These are phyloP conservation scores for Phytopythium ostracodes DNA, from an alignment of 352 stramenopile genomes.

Conservation along the genomic window DNA sequence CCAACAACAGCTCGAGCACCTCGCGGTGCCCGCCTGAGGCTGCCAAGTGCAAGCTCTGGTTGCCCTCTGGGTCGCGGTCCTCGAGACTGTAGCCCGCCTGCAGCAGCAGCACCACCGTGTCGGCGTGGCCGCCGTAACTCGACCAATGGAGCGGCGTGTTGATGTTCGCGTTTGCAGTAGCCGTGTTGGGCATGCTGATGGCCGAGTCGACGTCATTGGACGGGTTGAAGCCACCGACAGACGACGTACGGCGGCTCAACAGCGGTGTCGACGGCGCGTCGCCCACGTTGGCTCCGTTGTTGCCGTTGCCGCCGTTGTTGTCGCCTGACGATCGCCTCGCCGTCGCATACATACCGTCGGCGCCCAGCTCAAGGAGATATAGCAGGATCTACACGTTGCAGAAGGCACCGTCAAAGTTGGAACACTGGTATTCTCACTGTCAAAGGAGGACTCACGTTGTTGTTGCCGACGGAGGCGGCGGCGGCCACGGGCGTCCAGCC, in stretches of 20 bases:
- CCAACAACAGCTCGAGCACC: slow-evolving; percentile 67
- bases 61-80: slow-evolving; percentile 63
- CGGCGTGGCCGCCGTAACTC: slow-evolving; percentile 75
- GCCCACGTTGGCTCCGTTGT: background rate
- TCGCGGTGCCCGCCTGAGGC: slow-evolving; percentile 63
- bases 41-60: slow-evolving; percentile 68
- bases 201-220: background rate
- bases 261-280: slow-evolving; percentile 2
- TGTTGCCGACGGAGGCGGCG: slow-evolving; percentile 58
- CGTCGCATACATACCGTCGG: slow-evolving; percentile 71
- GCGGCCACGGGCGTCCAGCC: slow-evolving; percentile 68
- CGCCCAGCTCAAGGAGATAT: slow-evolving; percentile 68
- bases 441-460: slow-evolving; percentile 31
- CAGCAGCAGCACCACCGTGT: slow-evolving; percentile 65
- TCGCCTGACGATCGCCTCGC: slow-evolving; percentile 1
- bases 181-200: background rate
- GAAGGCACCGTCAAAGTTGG: background rate
- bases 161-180: slow-evolving; percentile 4
- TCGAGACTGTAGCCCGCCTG: slow-evolving; percentile 63
- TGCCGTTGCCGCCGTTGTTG: background rate
- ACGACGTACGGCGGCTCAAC: background rate
- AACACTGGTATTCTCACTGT: background rate
- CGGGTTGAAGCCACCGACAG: background rate
- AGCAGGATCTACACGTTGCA: slow-evolving; percentile 30
- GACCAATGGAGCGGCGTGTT: slow-evolving; percentile 85